Conservation (phyloP, 2,329 filamentous ascomycete species). For the Aureobasidium sp. region DNA sequence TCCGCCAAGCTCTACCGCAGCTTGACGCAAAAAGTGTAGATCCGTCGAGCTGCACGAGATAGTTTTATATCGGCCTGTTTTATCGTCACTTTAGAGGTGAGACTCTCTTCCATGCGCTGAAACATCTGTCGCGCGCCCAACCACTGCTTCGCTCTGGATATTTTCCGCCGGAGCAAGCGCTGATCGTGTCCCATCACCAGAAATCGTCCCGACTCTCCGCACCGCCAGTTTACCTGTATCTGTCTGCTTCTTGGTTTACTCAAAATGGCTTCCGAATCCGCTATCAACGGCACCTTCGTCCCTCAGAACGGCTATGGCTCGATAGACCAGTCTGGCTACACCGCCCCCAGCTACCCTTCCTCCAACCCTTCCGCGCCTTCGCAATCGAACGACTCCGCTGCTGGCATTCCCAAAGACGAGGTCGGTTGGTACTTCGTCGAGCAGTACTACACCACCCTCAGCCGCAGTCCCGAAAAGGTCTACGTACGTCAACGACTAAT, state of each 20-base stretch:
- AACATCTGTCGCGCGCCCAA: background rate
- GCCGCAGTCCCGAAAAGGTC: constrained; percentile 88
- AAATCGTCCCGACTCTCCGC: background rate
- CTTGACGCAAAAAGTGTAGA: constrained; percentile 12
- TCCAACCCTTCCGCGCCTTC: constrained; percentile 22
- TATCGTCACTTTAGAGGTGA: constrained; percentile 10
- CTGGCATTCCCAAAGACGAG: constrained; percentile 70
- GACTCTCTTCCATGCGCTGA: background rate
- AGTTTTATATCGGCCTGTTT: constrained; percentile 13
- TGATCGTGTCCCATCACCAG: background rate
- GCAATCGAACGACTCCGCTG: constrained; percentile 19
- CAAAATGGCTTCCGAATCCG: constrained; percentile 35
- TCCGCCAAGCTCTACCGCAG: background rate
- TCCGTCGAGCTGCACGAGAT: constrained; percentile 11
- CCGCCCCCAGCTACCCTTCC: constrained; percentile 20
- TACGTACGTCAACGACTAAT: constrained; percentile 44
- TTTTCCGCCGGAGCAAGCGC: background rate
- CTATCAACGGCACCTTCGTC: constrained; percentile 44
- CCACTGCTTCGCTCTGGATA: background rate
- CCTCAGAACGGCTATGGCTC: constrained; percentile 34
- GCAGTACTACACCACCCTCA: constrained; percentile 97
- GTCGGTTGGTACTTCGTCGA: constrained; percentile 99
- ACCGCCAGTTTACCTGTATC: background rate
- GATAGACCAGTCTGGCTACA: constrained; percentile 29
- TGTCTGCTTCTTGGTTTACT: constrained; percentile 8